Base-by-base conservation (phyloP, 2,329 filamentous ascomycete genomes). In the Paecilomyces fulvus region DNA sequence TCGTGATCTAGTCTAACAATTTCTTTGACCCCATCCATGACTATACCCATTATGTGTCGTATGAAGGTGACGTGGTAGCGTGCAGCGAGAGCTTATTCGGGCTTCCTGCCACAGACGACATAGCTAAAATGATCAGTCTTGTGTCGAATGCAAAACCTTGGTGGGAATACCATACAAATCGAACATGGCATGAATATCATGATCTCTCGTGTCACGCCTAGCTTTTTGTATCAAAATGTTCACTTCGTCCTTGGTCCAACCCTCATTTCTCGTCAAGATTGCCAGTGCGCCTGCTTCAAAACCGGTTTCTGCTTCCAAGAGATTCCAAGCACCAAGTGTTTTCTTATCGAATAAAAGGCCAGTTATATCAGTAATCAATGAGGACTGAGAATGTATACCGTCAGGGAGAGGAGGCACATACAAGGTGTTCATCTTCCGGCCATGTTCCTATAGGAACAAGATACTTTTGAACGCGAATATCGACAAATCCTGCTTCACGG, bases 181-280 rank as follows among this genome's bases (percentile, higher is more conserved):
- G 54, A 60, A 61, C 53, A 67, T 64, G 10, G 61, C 61, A 59
- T 72, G 70, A 46, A 69, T 64, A 48, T 61, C 65, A 7, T 59
- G 60, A 55, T 71, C 60, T 55, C 60, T 59, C 56, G 70, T 61
- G 52, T 73, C 68, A 48, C 64, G 67, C 33, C 69, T 62, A 0
- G 71, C 67, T 17, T 68, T 62, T 14, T 62, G 60, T 11, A 71
- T 58, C n/a, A 72, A 63, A 1, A 64, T 60, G 23, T 66, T 59
- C 37, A 72, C 61, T 53, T 66, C 60, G 9, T 71, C 68, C 6
- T 46, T 23, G 31, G 54, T 61, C 63, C 63, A 69, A 9, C 57
- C 63, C 20, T 61, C 17, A n/a, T 52, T 31, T 37, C 49, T 56
- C 7, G 49, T 56, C 30, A 56, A 52, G 4, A 60, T 56, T 12